Conservation (phyloP, 768 basidiomycete genomes). For the Neoboletus subvelutipes region DNA sequence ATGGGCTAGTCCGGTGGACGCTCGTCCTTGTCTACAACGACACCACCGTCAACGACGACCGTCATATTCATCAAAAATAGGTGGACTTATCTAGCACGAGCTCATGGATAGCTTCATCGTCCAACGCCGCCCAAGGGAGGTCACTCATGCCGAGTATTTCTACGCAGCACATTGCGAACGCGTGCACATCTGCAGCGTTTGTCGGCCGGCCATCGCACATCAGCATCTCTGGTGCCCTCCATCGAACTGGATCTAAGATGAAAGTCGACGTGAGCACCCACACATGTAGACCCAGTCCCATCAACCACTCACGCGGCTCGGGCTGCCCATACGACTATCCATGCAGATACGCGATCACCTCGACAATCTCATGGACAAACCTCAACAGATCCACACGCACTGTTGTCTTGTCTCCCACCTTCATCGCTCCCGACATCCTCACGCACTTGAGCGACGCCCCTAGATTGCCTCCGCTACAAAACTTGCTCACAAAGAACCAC, state of each 20-base stretch:
- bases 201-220: no score
- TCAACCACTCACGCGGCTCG: constrained; percentile 46
- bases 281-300: neutral
- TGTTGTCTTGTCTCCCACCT: neutral
- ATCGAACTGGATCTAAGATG: no score
- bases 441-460: no score
- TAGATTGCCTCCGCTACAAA: no score
- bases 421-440: no score
- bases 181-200: no score
- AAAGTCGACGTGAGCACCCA: neutral
- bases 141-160: no score
- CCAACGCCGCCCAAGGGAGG: constrained; percentile 44
- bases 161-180: no score
- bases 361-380: constrained; percentile 71
- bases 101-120: constrained; percentile 50
- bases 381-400: constrained; percentile 43
- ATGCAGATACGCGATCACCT: constrained; percentile 84
- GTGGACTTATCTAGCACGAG: constrained; percentile 48
- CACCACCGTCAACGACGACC: no score
- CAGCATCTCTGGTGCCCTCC: no score
- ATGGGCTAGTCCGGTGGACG: no score
- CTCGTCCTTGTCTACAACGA: no score
- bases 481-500: constrained; percentile 80
- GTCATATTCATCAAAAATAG: neutral
- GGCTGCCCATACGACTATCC: constrained; percentile 51